Evolutionary conservation across 495 filamentous ascomycete genomes (phyloP).

Genomic region (Hypoxylon lienhwacheense): DNA sequence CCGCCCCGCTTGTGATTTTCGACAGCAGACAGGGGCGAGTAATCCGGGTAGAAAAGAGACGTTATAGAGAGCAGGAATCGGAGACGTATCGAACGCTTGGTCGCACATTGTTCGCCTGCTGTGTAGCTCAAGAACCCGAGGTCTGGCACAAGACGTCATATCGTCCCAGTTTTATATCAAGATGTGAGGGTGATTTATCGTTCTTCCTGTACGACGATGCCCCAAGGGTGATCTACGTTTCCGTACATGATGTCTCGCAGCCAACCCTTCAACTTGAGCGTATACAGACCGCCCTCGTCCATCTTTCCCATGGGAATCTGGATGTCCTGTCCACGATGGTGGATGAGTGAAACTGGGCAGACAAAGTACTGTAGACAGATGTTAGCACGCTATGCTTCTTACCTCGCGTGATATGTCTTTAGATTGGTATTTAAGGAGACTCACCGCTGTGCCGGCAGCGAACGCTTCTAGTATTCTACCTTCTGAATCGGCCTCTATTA

Average conservation of each 20-base stretch:
- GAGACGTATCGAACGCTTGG: too few species aligned
- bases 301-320: conserved; percentile 62
- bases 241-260: conserved; percentile 86
- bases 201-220: conserved; percentile 68
- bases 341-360: conserved; percentile 70
- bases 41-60: background rate
- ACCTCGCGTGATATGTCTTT: background rate
- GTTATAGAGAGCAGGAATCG: background rate
- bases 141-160: too few species aligned
- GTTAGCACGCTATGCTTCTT: background rate
- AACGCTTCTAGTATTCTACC: conserved; percentile 83
- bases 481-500: conserved; percentile 71
- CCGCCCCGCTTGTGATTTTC: conserved; percentile 1
- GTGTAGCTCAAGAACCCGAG: too few species aligned
- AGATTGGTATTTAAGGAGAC: conserved; percentile 29
- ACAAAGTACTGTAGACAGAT: conserved; percentile 67
- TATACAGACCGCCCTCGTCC: conserved; percentile 63
- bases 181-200: conserved; percentile 19
- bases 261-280: conserved; percentile 73
- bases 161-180: conserved; percentile 5
- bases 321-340: conserved; percentile 70
- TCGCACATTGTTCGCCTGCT: too few species aligned
- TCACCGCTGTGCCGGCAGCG: conserved; percentile 81
- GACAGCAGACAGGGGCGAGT: background rate
- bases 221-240: conserved; percentile 77